Evolutionary conservation across 108 stramenopile species (phyloP).

Genomic region (Ochromonas danica): DNA sequence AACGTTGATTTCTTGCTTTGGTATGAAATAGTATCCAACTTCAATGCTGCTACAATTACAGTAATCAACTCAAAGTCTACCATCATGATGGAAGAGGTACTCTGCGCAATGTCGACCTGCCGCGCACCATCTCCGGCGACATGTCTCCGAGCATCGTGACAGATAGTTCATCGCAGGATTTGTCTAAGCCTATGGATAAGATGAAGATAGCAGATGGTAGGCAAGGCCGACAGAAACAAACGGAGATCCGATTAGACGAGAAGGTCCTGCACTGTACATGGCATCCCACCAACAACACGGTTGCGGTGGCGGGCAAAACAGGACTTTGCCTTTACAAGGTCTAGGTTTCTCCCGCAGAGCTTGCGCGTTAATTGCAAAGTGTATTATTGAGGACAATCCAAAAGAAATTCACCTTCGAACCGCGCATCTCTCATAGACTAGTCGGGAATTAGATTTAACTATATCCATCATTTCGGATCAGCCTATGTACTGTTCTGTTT

Average conservation of each 20-base stretch:
- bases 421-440: too few relatives aligned
- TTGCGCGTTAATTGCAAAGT: too few relatives aligned
- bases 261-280: constrained; percentile 35
- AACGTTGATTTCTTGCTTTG: too few relatives aligned
- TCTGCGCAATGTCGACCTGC: constrained; percentile 9
- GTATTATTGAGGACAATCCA: too few relatives aligned
- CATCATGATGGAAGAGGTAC: not conserved
- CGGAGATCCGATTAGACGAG: constrained; percentile 24
- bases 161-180: too few relatives aligned
- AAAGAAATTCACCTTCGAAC: too few relatives aligned
- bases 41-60: not conserved
- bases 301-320: constrained; percentile 21
- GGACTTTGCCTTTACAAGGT: constrained; percentile 25
- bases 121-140: not conserved
- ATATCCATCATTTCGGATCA: too few relatives aligned
- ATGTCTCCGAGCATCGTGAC: not conserved
- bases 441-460: too few relatives aligned
- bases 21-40: too few relatives aligned
- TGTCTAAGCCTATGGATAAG: not conserved
- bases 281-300: constrained; percentile 27
- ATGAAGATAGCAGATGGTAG: not conserved
- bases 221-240: too few relatives aligned
- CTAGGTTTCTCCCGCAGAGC: too few relatives aligned
- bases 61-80: constrained; percentile 18
- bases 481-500: too few relatives aligned